These are phyloP conservation scores for Claviceps pusilla DNA, from an alignment of 2,329 filamentous ascomycete species.

Conservation along the genomic window DNA sequence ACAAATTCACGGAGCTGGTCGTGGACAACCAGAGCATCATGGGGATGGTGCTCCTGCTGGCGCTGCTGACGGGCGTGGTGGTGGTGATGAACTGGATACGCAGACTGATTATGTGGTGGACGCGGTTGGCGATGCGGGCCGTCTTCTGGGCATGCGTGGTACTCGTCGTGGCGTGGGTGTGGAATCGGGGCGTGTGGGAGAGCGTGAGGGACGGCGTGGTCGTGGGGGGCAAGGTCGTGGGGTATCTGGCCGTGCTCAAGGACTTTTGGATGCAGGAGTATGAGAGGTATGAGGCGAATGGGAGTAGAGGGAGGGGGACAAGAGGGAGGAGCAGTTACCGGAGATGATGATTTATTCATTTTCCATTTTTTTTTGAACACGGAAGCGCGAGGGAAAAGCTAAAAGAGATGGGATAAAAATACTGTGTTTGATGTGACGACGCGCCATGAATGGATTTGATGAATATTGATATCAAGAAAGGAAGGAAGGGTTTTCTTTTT, in stretches of 20 bases:
- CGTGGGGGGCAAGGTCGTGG: conserved; percentile 26
- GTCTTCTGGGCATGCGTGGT: conserved; percentile 49
- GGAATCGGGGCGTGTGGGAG: conserved; percentile 50
- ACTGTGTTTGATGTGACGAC: no score
- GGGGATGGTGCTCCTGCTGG: conserved; percentile 18
- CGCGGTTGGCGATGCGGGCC: conserved; percentile 47
- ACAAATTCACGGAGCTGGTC: conserved; percentile 21
- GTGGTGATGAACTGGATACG: conserved; percentile 57
- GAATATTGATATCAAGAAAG: no score
- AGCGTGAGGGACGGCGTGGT: conserved; percentile 43
- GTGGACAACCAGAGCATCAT: conserved; percentile 20
- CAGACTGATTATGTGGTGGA: conserved; percentile 62
- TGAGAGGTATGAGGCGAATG: conserved; percentile 18
- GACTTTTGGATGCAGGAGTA: conserved; percentile 45
- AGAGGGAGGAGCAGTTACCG: neutral
- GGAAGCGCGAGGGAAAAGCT: no score
- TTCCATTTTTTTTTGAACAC: neutral
- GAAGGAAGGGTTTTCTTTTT: neutral
- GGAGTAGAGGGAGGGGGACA: neutral
- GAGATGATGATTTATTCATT: neutral
- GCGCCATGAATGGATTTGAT: no score
- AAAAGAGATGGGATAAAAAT: no score
- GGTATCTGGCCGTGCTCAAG: conserved; percentile 32
- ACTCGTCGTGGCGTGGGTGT: conserved; percentile 39
- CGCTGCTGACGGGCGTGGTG: conserved; percentile 36